phyloP scores from a whole-genome alignment of 2,329 filamentous ascomycete species.

The Phoma sp. region DNA sequence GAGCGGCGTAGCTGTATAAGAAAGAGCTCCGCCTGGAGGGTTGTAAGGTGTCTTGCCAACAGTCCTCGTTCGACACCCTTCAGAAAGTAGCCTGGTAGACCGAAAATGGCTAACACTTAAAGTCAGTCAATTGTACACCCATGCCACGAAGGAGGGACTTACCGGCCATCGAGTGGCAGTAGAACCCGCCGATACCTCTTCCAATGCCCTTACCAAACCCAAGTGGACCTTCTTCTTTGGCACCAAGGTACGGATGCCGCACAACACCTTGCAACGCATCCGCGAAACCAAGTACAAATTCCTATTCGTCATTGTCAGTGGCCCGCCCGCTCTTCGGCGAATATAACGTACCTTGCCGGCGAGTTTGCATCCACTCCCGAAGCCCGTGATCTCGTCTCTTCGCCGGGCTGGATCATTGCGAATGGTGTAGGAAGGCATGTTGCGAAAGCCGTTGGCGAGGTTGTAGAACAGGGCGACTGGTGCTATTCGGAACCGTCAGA shows the following conservation, averaged over 20 bases:
- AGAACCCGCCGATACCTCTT: slow-evolving; percentile 33
- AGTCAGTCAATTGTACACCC: neutral
- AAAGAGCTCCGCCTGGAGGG: slow-evolving; percentile 20
- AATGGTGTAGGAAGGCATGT: slow-evolving; percentile 24
- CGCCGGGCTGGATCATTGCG: slow-evolving; percentile 21
- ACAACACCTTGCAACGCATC: slow-evolving; percentile 79
- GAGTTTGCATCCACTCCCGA: slow-evolving; percentile 74
- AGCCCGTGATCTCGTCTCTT: slow-evolving; percentile 59
- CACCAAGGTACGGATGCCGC: slow-evolving; percentile 73
- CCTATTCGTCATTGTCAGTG: slow-evolving; percentile 39
- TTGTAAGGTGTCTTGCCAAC: slow-evolving; percentile 13
- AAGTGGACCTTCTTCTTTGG: slow-evolving; percentile 63
- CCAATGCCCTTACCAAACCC: slow-evolving; percentile 59
- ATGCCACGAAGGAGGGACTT: neutral
- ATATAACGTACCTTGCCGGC: slow-evolving; percentile 62
- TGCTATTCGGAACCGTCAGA: slow-evolving; percentile 8
- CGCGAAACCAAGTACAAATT: slow-evolving; percentile 74
- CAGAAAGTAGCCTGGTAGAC: slow-evolving; percentile 19
- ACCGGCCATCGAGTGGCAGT: slow-evolving; percentile 19
- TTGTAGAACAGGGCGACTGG: slow-evolving; percentile 31
- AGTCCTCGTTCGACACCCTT: slow-evolving; percentile 19
- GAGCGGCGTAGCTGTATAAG: slow-evolving; percentile 20
- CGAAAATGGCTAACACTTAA: slow-evolving; percentile 11
- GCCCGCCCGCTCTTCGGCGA: too few relatives aligned
- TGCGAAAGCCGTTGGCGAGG: slow-evolving; percentile 27